Conservation (phyloP, 345 rosid species). For the Cardamine chenopodiifolia region DNA sequence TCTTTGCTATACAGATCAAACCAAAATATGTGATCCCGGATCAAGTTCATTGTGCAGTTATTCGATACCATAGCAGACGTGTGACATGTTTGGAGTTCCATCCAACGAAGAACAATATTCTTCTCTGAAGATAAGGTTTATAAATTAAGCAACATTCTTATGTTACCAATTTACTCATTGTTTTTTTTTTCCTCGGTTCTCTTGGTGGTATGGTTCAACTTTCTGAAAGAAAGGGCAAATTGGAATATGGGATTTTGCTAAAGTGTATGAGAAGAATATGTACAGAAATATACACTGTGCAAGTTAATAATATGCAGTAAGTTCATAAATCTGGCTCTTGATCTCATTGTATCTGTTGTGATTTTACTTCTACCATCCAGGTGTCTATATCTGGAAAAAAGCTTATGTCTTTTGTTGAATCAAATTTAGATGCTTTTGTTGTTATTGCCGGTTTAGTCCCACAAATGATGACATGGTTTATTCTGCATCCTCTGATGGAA, state of each 20-base stretch:
- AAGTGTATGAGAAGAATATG: slow-evolving; percentile 85
- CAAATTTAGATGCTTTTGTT: not conserved
- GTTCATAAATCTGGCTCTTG: not conserved
- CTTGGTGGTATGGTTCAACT: slow-evolving; percentile 7
- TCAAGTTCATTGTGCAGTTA: slow-evolving; percentile 82
- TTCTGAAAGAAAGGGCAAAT: slow-evolving; percentile 89
- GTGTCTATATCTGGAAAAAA: not conserved
- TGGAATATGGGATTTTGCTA: slow-evolving; percentile 90
- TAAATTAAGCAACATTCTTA: not conserved
- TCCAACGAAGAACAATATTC: slow-evolving; percentile 79
- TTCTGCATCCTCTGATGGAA: slow-evolving; percentile 96
- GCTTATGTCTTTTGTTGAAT: not conserved
- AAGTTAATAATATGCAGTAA: slow-evolving; percentile 90
- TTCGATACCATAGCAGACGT: slow-evolving; percentile 93
- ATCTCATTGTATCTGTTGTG: not conserved
- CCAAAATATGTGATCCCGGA: slow-evolving; percentile 78
- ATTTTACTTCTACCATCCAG: not conserved
- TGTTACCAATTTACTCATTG: not conserved
- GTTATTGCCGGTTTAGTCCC: slow-evolving; percentile 66
- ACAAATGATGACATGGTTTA: slow-evolving; percentile 75
- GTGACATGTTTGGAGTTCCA: slow-evolving; percentile 95
- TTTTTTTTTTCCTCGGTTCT: not conserved
- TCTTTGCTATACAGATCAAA: slow-evolving; percentile 54
- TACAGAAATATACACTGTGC: slow-evolving; percentile 83
- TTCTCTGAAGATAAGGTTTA: slow-evolving; percentile 94